Conservation (phyloP, 495 filamentous ascomycete genomes). For the Hypoxylon cercidicola region DNA sequence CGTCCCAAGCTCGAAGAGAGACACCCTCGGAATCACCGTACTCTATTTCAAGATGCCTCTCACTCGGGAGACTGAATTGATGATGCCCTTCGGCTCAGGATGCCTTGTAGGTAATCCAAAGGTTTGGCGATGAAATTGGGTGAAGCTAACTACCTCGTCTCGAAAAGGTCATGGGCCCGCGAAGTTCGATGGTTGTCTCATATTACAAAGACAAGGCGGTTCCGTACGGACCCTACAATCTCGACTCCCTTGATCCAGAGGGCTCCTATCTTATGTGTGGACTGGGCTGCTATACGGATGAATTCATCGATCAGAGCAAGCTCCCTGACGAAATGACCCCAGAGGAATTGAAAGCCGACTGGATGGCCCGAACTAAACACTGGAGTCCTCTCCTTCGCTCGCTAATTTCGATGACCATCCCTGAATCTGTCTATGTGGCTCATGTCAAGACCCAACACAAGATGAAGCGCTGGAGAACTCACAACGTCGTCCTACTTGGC, state of each 20-base stretch:
- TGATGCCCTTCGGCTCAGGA: constrained; percentile 19
- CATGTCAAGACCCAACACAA: constrained; percentile 32
- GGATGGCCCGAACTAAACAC: constrained; percentile 7
- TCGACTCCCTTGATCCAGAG: constrained; percentile 18
- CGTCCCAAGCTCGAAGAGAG: constrained; percentile 44
- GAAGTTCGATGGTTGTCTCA: constrained; percentile 35
- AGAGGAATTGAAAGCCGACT: constrained; percentile 35
- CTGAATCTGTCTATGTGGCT: constrained; percentile 24
- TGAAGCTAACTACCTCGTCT: too few relatives aligned
- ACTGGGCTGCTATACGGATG: constrained; percentile 14
- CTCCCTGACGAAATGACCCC: constrained; percentile 26
- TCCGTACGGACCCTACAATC: constrained; percentile 16
- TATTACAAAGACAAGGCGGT: constrained; percentile 28
- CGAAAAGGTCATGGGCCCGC: constrained; percentile 18
- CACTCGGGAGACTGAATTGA: constrained; percentile 28
- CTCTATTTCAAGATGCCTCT: constrained; percentile 43
- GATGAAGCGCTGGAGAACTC: constrained; percentile 32
- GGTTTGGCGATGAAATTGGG: neutral
- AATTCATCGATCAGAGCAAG: constrained; percentile 29
- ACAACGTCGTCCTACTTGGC: constrained; percentile 30
- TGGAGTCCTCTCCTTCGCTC: constrained; percentile 11
- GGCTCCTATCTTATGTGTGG: constrained; percentile 43
- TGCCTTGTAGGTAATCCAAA: constrained; percentile 21
- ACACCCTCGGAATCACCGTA: constrained; percentile 21
- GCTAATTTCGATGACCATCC: constrained; percentile 21